These are phyloP conservation scores for Craspedostauros australis DNA, from an alignment of 108 stramenopile species.

Conservation along the genomic window DNA sequence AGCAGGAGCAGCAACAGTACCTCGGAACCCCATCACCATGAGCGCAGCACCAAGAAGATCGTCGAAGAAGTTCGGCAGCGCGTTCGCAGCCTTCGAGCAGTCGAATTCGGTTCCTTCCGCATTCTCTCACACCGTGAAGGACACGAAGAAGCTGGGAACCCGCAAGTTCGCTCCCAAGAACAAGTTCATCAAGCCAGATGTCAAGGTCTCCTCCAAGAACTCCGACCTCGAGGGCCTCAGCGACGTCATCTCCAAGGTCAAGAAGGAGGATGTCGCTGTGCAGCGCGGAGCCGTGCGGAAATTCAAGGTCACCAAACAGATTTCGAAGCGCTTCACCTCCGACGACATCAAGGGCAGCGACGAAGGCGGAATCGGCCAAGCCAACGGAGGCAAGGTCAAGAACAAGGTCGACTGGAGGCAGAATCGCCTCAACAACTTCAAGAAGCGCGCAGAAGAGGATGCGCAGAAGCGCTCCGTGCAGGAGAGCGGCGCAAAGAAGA, in stretches of 20 bases:
- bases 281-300: conserved; percentile 16
- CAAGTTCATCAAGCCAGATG: conserved; percentile 7
- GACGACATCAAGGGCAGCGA: neutral
- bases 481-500: too few relatives aligned
- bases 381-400: too few relatives aligned
- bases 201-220: conserved; percentile 6
- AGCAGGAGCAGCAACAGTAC: neutral
- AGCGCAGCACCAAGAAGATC: too few relatives aligned
- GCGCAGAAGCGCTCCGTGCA: too few relatives aligned
- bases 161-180: conserved; percentile 1
- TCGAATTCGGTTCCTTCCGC: too few relatives aligned
- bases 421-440: too few relatives aligned
- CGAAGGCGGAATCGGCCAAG: too few relatives aligned
- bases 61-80: too few relatives aligned
- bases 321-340: conserved; percentile 6
- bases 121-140: too few relatives aligned
- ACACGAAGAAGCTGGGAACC: conserved; percentile 16
- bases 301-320: conserved; percentile 9
- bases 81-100: too few relatives aligned
- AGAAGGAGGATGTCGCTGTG: conserved; percentile 12
- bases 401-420: too few relatives aligned
- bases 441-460: too few relatives aligned
- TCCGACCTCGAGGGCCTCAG: conserved; percentile 6
- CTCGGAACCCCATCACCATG: neutral
- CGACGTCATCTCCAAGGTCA: conserved; percentile 6